A percentile compares a stretch with the other conserved stretches of the same genome.
Evolutionary conservation across 345 rosid species (phyloP).

Genomic region (Syzygium oleosum): DNA sequence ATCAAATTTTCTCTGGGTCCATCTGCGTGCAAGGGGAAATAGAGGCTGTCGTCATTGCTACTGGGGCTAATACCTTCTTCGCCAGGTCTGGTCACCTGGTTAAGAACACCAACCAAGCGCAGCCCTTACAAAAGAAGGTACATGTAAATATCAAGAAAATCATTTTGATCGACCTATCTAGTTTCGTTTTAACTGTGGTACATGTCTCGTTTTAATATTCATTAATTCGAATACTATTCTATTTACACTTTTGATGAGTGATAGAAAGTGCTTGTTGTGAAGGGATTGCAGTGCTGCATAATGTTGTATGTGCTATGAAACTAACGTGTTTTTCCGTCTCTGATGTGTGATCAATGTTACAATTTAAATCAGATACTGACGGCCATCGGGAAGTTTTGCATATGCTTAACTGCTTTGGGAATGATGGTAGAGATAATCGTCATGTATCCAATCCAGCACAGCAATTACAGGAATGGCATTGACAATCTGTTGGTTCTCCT

Average conservation of each 20-base stretch:
- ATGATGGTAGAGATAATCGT: conserved; percentile 57
- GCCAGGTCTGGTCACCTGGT: conserved; percentile 82
- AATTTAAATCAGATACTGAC: conserved; percentile 41
- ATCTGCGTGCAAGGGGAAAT: conserved; percentile 85
- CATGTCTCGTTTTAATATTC: not conserved
- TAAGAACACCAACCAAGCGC: conserved; percentile 59
- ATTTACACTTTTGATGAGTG: too few species aligned
- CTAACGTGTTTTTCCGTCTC: conserved; percentile 20
- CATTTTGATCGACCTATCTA: not conserved
- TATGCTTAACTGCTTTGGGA: conserved; percentile 55
- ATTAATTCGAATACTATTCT: not conserved
- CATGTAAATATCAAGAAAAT: conserved; percentile 17
- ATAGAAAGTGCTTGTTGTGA: too few species aligned
- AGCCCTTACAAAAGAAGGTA: conserved; percentile 71
- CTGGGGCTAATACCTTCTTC: conserved; percentile 71
- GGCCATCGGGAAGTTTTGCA: conserved; percentile 85
- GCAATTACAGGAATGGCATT: conserved; percentile 56
- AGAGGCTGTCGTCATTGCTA: conserved; percentile 75
- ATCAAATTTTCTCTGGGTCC: conserved; percentile 67
- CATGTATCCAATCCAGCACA: conserved; percentile 66
- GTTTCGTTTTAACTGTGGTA: not conserved
- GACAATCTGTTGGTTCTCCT: conserved; percentile 75
- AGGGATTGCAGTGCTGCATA: too few species aligned
- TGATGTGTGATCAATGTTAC: not conserved
- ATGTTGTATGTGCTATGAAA: too few species aligned